Base-by-base conservation (phyloP, 192 early-diverging fungal species). In the Entomortierella parvispora region DNA sequence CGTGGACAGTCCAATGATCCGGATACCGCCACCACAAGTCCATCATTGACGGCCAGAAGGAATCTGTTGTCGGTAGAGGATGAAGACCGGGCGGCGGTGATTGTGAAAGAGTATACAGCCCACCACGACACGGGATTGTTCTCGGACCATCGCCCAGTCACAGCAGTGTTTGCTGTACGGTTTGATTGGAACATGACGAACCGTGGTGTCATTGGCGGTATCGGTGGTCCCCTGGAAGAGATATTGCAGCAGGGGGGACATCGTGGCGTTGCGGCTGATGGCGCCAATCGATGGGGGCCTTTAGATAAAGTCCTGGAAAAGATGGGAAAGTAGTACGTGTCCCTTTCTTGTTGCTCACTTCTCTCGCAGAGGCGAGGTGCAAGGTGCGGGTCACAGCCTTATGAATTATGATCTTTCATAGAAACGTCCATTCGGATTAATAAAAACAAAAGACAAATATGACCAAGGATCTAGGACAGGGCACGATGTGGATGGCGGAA, bases 131-230 rank as follows among this genome's bases (percentile, higher is more conserved):
- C 83, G 0, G 60, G 74, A 3, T 56, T 79, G 26, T 80, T 81
- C 15, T 83, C 82, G 45, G 85, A 87, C 45, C 85, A 87, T 70
- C 56, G 77, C 25, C 85, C 85, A 28, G 83, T 87, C 14, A 80
- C 82, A 20, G 85, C 80, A 14, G 68, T 82, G 2, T 87, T 83
- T 80, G 80, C 80, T 0, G 80, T 87, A 0, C 69, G 80, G 4
- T 83, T 82, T 44, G 83, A 87, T 69, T 82, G 81, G 83, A 66
- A 81, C 48, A 23, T 68, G 54, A 77, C 66, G 2, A 59, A 63
- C 40, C 59, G 60, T 4, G 65, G 66, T 9, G 65, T 46, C 15
- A 52, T 66, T 12, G 44, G 42, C 7, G 71, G 52, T 12, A 29
- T 22, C 1, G 49, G 22, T 22, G 50, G 67, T 11, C 28, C 3